These are phyloP conservation scores for Vachellia collinsii DNA, from an alignment of 306 rosid genomes.

Conservation along the genomic window DNA sequence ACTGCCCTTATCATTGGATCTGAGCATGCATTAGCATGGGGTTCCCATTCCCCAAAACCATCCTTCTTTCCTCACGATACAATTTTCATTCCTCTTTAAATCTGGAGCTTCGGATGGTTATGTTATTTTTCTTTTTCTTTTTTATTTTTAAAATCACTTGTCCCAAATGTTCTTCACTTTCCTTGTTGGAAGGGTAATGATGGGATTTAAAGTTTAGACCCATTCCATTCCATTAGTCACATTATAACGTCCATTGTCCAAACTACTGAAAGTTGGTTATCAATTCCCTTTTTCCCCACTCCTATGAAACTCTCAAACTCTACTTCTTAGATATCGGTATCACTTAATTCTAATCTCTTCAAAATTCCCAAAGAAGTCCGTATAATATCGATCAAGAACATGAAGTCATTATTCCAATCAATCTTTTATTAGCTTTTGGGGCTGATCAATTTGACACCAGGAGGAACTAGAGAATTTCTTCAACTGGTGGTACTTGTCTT, in stretches of 20 bases:
- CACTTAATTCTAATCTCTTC: neutral
- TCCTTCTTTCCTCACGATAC: no score
- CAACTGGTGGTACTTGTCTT: no score
- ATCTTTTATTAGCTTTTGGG: constrained; percentile 53
- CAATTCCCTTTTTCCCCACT: neutral
- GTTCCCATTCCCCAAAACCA: neutral
- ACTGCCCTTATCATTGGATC: no score
- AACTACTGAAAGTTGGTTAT: no score
- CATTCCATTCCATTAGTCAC: no score
- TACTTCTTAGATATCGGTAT: neutral
- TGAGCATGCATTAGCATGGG: neutral
- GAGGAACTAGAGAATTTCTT: constrained; percentile 56
- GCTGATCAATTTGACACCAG: constrained; percentile 79
- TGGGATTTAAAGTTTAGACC: no score
- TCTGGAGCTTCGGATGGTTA: no score
- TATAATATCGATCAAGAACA: neutral
- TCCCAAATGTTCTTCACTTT: neutral
- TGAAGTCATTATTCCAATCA: neutral
- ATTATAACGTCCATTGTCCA: no score
- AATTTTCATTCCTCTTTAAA: no score
- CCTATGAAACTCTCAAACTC: neutral
- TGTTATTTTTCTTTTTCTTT: no score
- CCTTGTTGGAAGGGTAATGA: neutral
- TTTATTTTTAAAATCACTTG: no score
- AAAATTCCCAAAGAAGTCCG: neutral